Evolutionary conservation across 495 filamentous ascomycete species (phyloP).

Genomic region (Hypoxylon fuscum): DNA sequence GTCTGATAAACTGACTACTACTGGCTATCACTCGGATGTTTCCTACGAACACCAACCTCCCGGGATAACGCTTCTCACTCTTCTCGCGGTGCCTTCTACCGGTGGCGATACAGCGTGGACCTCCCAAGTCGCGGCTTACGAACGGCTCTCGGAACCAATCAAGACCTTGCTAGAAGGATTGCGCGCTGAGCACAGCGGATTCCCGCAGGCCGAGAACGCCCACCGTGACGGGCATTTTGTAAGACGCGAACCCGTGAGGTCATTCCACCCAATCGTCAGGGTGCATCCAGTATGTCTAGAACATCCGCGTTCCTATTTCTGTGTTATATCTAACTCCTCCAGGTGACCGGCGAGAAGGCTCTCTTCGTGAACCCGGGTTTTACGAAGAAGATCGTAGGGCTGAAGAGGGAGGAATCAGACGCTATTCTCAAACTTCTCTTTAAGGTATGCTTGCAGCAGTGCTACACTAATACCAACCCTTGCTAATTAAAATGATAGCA

Average conservation of each 20-base stretch:
- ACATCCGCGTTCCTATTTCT: neutral
- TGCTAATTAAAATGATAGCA: slow-evolving; percentile 32
- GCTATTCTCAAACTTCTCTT: slow-evolving; percentile 72
- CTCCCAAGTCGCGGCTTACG: slow-evolving; percentile 77
- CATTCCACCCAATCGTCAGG: slow-evolving; percentile 75
- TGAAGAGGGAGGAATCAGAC: slow-evolving; percentile 76
- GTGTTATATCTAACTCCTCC: slow-evolving; percentile 4
- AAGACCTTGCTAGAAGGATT: slow-evolving; percentile 76
- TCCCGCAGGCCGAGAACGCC: slow-evolving; percentile 74
- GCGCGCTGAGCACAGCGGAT: slow-evolving; percentile 74
- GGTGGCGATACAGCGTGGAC: slow-evolving; percentile 83
- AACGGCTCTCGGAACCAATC: slow-evolving; percentile 71
- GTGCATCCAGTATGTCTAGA: slow-evolving; percentile 63
- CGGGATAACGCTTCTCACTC: slow-evolving; percentile 75
- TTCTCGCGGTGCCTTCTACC: slow-evolving; percentile 73
- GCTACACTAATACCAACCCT: slow-evolving; percentile 3
- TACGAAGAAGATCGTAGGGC: slow-evolving; percentile 76
- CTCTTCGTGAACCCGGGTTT: slow-evolving; percentile 85
- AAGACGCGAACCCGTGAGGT: slow-evolving; percentile 70
- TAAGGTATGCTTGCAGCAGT: slow-evolving; percentile 59
- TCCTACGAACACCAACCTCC: slow-evolving; percentile 83
- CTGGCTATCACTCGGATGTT: slow-evolving; percentile 57
- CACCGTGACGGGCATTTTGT: slow-evolving; percentile 68
- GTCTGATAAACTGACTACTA: slow-evolving; percentile 59
- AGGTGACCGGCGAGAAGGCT: slow-evolving; percentile 79